Evolutionary conservation across 306 rosid species (phyloP), one percentile per base, ranked within the genome.

Genomic region (Hippophae tibetana): DNA sequence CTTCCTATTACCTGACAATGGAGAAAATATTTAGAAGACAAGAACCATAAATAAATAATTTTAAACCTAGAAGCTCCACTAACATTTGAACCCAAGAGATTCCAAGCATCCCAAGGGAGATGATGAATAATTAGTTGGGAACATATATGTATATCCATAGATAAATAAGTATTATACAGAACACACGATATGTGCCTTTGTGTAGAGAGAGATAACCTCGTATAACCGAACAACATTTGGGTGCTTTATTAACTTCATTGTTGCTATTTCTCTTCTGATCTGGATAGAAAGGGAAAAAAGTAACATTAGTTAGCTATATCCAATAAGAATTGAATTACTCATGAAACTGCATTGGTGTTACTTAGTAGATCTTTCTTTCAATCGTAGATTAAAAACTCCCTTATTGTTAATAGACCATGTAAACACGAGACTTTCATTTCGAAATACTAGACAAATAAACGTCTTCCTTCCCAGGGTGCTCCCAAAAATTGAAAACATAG

Each of bases 211-310:
- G 58, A 57, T 62, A 62, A 90, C 99, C 99, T 92, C 99, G 55
- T 62, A 86, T 51, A 88, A 64, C 70, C 41, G 79, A 52, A 92
- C 95, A 64, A 92, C 99, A 74, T 92, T 82, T 13, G 99, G 99
- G 84, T 92, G 99, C 86, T 85, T 84, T 67, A 92, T 79, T 69
- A 92, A 74, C 80, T 92, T 92, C 99, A 92, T 92, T 13, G 95
- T 92, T n/a, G 86, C 99, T 46, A 92, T 62, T 74, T 92, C 99
- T 63, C 96, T 74, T 77, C 62, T 83, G 72, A 92, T 92, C 99
- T 92, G 87, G 47, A 31, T 31, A 31, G 38, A 31, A 60, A 65
- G 67, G 68, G 61, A 7, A 58, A 1, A 6, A 12, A 52, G 69
- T 47, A 27, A 31, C 51, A 57, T 42, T 69, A 52, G 31, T 45